Base-by-base conservation (phyloP, 2,329 filamentous ascomycete genomes). In the Lasiodiplodia sp. region DNA sequence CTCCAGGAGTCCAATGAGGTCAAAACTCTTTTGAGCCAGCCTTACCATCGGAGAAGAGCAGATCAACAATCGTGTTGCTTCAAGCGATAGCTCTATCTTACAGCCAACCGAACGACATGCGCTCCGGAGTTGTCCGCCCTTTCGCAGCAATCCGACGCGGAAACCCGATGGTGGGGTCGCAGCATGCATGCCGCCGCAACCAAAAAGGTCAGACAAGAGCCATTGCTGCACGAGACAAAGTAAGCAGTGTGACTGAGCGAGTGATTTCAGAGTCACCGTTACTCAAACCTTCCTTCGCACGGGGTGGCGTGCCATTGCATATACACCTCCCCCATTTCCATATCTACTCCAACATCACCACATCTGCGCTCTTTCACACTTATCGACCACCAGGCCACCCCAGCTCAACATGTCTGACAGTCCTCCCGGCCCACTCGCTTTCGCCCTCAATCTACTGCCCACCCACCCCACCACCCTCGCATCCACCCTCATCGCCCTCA, bases 401-500 rank as follows among this genome's bases (percentile, higher is more conserved):
- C 31, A 34, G n/a, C 31, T 8, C 53, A 56, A 11, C 53, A 28
- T 51, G 40, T 44, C 58, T 7, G 8, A 18, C 28, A 23, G 28
- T 1, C 14, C 47, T 2, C 31, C 8, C 11, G 56, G 56, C 7
- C 66, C 66, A 2, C 34, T 56, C 40, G 3, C 21, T 7, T 25
- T 53, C 75, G 18, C 76, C 72, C 1, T 69, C 38, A 8, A 78
- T 18, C 38, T 65, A 2, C n/a, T 21, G 3, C 44, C 44, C 44
- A 21, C 44, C 44, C 44, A 8, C 44, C 0, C 8, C n/a, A 14
- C n/a, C 76, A 11, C 37, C 31, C 66, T 75, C 72, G 0, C 70
- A 71, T 56, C 77, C 76, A 31, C 74, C 73, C 47, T 67, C 70
- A n/a, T 28, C 34, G 6, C 65, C 66, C 14, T 62, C 57, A 6